A percentile compares a stretch with the other conserved stretches of the same genome.
Conservation (phyloP, 2,329 filamentous ascomycete genomes). For the Lanzia echinophila region DNA sequence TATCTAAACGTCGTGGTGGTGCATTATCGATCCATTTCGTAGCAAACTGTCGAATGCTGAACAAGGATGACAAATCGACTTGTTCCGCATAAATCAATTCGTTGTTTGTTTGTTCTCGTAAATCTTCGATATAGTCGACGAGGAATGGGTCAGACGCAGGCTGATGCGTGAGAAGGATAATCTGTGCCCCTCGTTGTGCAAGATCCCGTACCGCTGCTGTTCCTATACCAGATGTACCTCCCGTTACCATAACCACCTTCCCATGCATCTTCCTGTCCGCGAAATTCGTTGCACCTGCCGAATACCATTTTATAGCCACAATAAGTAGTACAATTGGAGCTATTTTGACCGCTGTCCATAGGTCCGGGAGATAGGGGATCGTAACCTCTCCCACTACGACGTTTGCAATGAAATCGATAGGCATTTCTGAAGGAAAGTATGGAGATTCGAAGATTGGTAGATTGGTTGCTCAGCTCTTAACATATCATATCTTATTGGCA, state of each 20-base stretch:
- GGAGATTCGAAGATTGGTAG: neutral
- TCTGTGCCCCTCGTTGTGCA: slow-evolving; percentile 76
- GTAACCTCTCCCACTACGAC: slow-evolving; percentile 20
- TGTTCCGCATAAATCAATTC: slow-evolving; percentile 92
- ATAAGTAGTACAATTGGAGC: slow-evolving; percentile 45
- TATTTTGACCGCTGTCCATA: slow-evolving; percentile 46
- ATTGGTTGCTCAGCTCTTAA: too few species aligned
- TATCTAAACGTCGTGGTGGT: slow-evolving; percentile 81
- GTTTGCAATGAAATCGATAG: slow-evolving; percentile 27
- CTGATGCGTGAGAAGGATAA: slow-evolving; percentile 82
- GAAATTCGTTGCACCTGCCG: slow-evolving; percentile 65
- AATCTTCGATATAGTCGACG: slow-evolving; percentile 84
- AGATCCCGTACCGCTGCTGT: slow-evolving; percentile 68
- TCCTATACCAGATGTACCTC: slow-evolving; percentile 90
- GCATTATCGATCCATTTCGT: slow-evolving; percentile 98
- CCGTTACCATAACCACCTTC: slow-evolving; percentile 87
- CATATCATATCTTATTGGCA: too few species aligned
- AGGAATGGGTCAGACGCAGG: slow-evolving; percentile 79
- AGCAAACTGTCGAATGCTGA: slow-evolving; percentile 86
- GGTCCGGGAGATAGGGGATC: slow-evolving; percentile 14
- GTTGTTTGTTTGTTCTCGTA: slow-evolving; percentile 71
- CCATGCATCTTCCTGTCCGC: slow-evolving; percentile 84
- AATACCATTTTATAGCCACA: slow-evolving; percentile 65
- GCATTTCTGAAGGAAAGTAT: slow-evolving; percentile 19
- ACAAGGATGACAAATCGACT: slow-evolving; percentile 80